Evolutionary conservation across 345 rosid species (phyloP).

Genomic region (Noccaea bulbosa): DNA sequence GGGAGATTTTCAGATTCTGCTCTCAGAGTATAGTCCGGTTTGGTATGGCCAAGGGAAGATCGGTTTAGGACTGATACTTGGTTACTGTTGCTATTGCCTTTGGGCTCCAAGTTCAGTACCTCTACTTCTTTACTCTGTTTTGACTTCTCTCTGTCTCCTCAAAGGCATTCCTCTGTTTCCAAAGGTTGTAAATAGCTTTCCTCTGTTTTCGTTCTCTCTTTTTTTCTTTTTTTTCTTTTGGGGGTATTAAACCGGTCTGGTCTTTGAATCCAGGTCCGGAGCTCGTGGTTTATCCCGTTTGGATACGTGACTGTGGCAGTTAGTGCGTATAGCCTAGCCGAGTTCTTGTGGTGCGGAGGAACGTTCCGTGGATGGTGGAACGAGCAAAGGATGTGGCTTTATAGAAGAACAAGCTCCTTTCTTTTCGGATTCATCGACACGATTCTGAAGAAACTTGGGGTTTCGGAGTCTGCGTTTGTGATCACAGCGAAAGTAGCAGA

Average conservation of each 20-base stretch:
- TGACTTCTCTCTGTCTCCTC: slow-evolving; percentile 67
- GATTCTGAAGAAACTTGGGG: slow-evolving; percentile 47
- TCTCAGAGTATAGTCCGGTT: slow-evolving; percentile 64
- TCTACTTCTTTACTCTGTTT: slow-evolving; percentile 49
- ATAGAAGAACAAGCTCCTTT: slow-evolving; percentile 67
- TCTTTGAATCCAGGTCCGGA: slow-evolving; percentile 50
- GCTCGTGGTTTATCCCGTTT: slow-evolving; percentile 67
- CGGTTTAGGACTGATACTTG: slow-evolving; percentile 53
- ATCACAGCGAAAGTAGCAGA: slow-evolving; percentile 69
- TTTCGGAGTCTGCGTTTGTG: slow-evolving; percentile 52
- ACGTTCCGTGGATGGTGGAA: slow-evolving; percentile 75
- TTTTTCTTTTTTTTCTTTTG: not conserved
- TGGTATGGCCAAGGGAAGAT: slow-evolving; percentile 61
- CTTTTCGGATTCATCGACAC: slow-evolving; percentile 60
- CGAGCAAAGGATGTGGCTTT: slow-evolving; percentile 71
- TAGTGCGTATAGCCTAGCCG: slow-evolving; percentile 50
- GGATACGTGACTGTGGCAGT: slow-evolving; percentile 47
- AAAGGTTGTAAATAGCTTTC: slow-evolving; percentile 45
- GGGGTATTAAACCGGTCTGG: not conserved
- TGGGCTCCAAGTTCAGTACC: slow-evolving; percentile 70
- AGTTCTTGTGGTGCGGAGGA: slow-evolving; percentile 60
- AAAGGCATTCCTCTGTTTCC: slow-evolving; percentile 74
- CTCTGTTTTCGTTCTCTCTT: slow-evolving; percentile 1
- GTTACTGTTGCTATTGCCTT: slow-evolving; percentile 51
- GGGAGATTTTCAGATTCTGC: slow-evolving; percentile 70